Percentiles rank a stretch among this genome's conserved stretches.
Conservation (phyloP, 768 basidiomycete species). For the Lentinula boryana region DNA sequence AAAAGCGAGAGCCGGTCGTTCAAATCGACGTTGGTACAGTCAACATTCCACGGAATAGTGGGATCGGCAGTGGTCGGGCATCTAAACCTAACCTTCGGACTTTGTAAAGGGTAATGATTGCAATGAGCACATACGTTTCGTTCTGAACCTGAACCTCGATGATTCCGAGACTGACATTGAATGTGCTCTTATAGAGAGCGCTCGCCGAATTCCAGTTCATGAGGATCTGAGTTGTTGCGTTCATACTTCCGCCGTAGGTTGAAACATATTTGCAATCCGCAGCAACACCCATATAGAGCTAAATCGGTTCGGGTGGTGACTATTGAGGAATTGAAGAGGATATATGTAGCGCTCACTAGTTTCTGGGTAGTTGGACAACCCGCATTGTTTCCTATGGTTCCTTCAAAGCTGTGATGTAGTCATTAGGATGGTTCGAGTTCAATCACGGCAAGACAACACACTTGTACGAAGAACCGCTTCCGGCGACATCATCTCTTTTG, state of each 20-base stretch:
- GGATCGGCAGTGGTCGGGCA: conserved; percentile 57
- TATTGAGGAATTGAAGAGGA: background rate
- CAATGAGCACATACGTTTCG: conserved; percentile 27
- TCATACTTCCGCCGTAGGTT: conserved; percentile 55
- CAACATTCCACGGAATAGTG: conserved; percentile 67
- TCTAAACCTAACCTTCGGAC: conserved; percentile 21
- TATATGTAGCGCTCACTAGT: conserved; percentile 39
- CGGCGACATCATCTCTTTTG: conserved; percentile 52
- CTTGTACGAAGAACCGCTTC: conserved; percentile 48
- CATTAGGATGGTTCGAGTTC: background rate
- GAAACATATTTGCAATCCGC: conserved; percentile 78
- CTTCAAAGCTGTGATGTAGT: conserved; percentile 47
- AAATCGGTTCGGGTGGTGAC: background rate
- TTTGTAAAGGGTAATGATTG: conserved; percentile 4
- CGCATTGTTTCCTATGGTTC: conserved; percentile 56
- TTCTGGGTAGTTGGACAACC: conserved; percentile 74
- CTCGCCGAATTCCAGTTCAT: conserved; percentile 78
- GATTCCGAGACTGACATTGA: conserved; percentile 83
- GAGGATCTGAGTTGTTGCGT: conserved; percentile 70
- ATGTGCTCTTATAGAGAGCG: conserved; percentile 68
- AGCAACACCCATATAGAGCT: conserved; percentile 81
- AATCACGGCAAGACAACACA: conserved; percentile 20
- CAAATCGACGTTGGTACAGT: conserved; percentile 53
- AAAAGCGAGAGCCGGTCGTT: conserved; percentile 73
- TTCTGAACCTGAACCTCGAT: conserved; percentile 73